Evolutionary conservation across 176 grass and related monocot genomes (phyloP).

Genomic region (Juncus inflexus): DNA sequence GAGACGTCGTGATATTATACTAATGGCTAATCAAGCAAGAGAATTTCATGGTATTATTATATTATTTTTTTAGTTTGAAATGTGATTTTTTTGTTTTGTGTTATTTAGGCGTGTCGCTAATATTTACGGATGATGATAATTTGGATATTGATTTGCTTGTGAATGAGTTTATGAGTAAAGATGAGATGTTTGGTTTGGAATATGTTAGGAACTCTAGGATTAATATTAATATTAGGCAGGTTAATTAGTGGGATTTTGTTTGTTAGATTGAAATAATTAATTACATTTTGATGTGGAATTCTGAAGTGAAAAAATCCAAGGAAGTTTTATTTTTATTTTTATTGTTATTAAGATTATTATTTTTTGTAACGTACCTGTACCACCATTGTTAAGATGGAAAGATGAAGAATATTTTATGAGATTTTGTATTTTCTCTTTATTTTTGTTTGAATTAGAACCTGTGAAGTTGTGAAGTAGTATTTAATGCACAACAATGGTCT

Average conservation of each 20-base stretch:
- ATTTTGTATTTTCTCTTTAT: no score
- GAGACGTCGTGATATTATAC: constrained; percentile 61
- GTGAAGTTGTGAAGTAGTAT: no score
- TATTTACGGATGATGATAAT: constrained; percentile 60
- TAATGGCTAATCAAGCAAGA: constrained; percentile 78
- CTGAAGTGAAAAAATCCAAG: no score
- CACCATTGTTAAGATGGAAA: no score
- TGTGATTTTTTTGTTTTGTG: not conserved
- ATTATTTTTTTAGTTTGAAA: constrained; percentile 6
- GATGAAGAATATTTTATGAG: no score
- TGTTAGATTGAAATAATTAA: no score
- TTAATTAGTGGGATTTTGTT: constrained; percentile 31
- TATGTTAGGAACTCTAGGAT: constrained; percentile 78
- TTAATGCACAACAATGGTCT: no score
- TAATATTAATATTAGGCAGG: constrained; percentile 83
- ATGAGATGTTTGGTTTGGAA: constrained; percentile 41
- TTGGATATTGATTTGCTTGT: constrained; percentile 42
- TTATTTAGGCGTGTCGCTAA: constrained; percentile 43
- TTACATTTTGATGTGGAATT: no score
- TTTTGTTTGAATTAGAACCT: no score
- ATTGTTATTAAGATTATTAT: no score
- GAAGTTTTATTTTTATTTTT: no score
- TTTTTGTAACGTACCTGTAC: no score
- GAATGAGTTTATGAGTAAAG: constrained; percentile 43
- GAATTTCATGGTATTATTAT: constrained; percentile 65